phyloP scores from a whole-genome alignment of 257 asterid species.

The Rehmannia glutinosa region DNA sequence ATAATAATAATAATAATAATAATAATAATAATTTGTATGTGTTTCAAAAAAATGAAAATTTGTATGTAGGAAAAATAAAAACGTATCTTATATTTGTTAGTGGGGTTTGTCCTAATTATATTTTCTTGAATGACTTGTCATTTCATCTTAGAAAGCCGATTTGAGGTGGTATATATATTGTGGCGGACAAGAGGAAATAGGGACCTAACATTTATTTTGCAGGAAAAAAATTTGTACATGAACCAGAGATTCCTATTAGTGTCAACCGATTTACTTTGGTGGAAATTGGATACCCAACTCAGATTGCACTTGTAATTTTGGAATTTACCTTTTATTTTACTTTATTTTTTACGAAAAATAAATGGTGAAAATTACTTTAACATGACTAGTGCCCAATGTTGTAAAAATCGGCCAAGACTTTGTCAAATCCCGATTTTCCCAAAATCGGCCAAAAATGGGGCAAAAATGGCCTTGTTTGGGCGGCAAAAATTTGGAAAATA shows the following conservation, averaged over 20 bases:
- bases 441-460: too few species aligned
- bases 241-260: neutral
- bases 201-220: neutral
- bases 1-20: too few species aligned
- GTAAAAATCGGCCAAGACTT: too few species aligned
- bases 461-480: too few species aligned
- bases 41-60: too few species aligned
- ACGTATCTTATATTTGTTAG: too few species aligned
- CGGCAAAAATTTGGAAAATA: too few species aligned
- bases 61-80: too few species aligned
- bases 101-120: neutral
- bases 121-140: neutral
- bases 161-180: constrained; percentile 16
- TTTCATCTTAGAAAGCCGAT: neutral
- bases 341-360: neutral
- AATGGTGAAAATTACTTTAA: too few species aligned
- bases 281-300: constrained; percentile 6
- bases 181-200: constrained; percentile 16
- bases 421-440: too few species aligned
- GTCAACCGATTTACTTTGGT: neutral
- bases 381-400: too few species aligned
- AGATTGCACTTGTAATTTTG: neutral
- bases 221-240: constrained; percentile 6
- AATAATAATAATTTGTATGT: too few species aligned
- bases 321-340: neutral